Percentiles rank a stretch among this genome's conserved stretches.
Evolutionary conservation across 2,329 filamentous ascomycete species (phyloP).

Genomic region (Colletotrichum sp.): DNA sequence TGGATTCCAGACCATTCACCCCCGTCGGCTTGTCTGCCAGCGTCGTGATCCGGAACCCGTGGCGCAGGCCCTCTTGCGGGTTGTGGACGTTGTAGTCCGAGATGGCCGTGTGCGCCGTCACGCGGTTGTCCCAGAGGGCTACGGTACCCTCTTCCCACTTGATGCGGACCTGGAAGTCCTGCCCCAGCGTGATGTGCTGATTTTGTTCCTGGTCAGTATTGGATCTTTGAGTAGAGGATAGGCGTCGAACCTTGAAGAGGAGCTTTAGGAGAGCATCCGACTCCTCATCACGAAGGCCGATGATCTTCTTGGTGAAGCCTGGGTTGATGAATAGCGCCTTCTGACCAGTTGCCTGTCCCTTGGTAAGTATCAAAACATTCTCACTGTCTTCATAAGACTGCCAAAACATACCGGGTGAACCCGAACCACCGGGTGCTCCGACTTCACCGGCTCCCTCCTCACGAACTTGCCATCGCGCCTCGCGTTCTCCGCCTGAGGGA

Average conservation of each 20-base stretch:
- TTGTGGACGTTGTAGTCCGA: conserved; percentile 47
- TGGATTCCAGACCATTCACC: conserved; percentile 39
- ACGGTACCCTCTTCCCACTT: conserved; percentile 70
- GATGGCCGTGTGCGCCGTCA: conserved; percentile 50
- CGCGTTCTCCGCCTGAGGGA: conserved; percentile 40
- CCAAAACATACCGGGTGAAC: conserved; percentile 65
- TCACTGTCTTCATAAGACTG: background rate
- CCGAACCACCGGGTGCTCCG: conserved; percentile 69
- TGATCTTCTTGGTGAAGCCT: conserved; percentile 73
- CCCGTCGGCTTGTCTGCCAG: conserved; percentile 42
- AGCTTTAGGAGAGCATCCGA: conserved; percentile 78
- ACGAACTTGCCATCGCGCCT: conserved; percentile 37
- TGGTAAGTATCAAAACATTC: background rate
- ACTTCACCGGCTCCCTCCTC: conserved; percentile 68
- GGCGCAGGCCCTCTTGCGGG: conserved; percentile 42
- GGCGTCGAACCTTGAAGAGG: conserved; percentile 53
- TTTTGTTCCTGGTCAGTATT: background rate
- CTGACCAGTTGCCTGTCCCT: conserved; percentile 25
- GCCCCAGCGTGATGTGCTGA: conserved; percentile 53
- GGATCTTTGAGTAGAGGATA: rapidly evolving
- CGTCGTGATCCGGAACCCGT: conserved; percentile 46
- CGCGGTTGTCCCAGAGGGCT: conserved; percentile 72
- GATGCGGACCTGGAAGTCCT: conserved; percentile 73
- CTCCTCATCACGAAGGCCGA: conserved; percentile 87
- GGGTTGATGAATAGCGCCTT: conserved; percentile 34